A percentile compares a stretch with the other conserved stretches of the same genome.
phyloP scores from a whole-genome alignment of 2,329 filamentous ascomycete genomes.

The Trematosphaeria pertusa region DNA sequence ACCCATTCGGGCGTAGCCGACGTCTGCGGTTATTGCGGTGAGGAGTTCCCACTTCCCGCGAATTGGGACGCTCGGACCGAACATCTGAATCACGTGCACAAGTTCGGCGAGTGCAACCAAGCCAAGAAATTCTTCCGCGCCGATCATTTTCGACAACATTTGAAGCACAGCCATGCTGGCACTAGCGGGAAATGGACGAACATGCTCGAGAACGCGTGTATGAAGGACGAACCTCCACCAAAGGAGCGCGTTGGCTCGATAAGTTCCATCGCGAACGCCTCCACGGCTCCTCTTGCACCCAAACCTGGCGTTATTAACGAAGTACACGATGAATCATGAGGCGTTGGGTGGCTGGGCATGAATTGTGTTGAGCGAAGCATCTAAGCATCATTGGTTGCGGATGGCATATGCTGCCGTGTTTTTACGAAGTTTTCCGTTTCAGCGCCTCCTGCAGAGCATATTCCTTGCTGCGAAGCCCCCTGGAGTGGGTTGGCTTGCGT shows the following conservation, averaged over 20 bases:
- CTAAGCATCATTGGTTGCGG: constrained; percentile 24
- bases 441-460: constrained; percentile 12
- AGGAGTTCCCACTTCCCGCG: constrained; percentile 85
- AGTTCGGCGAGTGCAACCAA: constrained; percentile 97
- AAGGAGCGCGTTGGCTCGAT: constrained; percentile 48
- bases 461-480: constrained; percentile 5
- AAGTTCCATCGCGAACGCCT: constrained; percentile 37
- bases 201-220: constrained; percentile 94
- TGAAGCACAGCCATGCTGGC: constrained; percentile 96
- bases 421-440: constrained; percentile 14
- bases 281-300: constrained; percentile 35
- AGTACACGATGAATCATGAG: constrained; percentile 49
- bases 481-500: neutral
- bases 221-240: constrained; percentile 81
- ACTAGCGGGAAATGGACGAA: constrained; percentile 99
- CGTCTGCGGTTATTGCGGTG: constrained; percentile 92
- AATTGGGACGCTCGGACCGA: constrained; percentile 88
- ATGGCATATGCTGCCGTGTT: constrained; percentile 19
- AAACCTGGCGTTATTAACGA: constrained; percentile 48
- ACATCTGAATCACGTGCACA: constrained; percentile 90
- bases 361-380: constrained; percentile 32
- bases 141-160: constrained; percentile 96
- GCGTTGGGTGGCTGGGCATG: constrained; percentile 17
- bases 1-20: constrained; percentile 69
- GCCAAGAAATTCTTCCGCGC: constrained; percentile 98